Conservation (phyloP, 768 basidiomycete genomes). For the Auriscalpium vulgare region DNA sequence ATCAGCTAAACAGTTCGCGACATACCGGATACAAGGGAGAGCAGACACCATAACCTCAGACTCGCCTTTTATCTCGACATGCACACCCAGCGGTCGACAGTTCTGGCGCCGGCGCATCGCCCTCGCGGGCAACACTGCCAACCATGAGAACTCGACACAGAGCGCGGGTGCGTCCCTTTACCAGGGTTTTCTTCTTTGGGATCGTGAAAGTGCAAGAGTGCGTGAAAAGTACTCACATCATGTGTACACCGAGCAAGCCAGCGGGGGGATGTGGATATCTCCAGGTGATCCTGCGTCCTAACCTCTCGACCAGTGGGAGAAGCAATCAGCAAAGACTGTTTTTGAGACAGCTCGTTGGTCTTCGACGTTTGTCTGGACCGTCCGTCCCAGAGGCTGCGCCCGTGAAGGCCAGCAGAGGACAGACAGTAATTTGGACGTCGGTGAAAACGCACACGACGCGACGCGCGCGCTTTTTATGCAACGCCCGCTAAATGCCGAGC, state of each 20-base stretch:
- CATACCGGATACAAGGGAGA: neutral
- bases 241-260: slow-evolving; percentile 24
- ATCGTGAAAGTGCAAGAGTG: slow-evolving; percentile 5
- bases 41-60: slow-evolving; percentile 44
- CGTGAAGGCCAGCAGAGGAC: slow-evolving; percentile 38
- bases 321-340: slow-evolving; percentile 91
- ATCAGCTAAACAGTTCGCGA: neutral
- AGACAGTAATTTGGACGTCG: slow-evolving; percentile 80
- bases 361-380: slow-evolving; percentile 89
- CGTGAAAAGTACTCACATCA: slow-evolving; percentile 3
- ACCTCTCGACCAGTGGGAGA: slow-evolving; percentile 85
- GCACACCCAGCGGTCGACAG: slow-evolving; percentile 46
- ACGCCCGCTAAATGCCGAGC: slow-evolving; percentile 4
- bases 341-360: slow-evolving; percentile 63
- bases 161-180: slow-evolving; percentile 76
- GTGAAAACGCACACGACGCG: slow-evolving; percentile 28
- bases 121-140: slow-evolving; percentile 6
- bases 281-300: slow-evolving; percentile 93
- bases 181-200: slow-evolving; percentile 81
- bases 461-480: slow-evolving; percentile 5
- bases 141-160: slow-evolving; percentile 21
- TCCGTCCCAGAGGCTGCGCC: slow-evolving; percentile 44
- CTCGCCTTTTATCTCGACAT: slow-evolving; percentile 84
- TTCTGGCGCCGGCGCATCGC: slow-evolving; percentile 13
- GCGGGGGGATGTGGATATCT: slow-evolving; percentile 49